Evolutionary conservation across 1,284 basidiomycete species (phyloP).

Genomic region (Erythrobasidium hasegawianum): DNA sequence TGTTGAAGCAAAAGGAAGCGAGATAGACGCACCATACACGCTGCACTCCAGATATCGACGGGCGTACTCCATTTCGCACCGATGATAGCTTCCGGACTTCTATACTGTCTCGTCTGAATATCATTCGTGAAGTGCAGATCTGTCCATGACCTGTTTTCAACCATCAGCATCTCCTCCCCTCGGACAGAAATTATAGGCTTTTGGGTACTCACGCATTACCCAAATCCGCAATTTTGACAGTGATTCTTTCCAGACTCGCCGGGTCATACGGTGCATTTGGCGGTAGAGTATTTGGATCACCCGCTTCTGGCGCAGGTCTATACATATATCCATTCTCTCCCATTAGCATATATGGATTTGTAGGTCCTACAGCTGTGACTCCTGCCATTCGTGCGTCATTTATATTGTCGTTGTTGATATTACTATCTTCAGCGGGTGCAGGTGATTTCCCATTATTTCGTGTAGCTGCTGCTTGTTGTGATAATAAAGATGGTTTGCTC

Average conservation of each 20-base stretch:
- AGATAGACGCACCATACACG: constrained; percentile 77
- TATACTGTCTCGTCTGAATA: constrained; percentile 94
- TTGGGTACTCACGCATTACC: constrained; percentile 50
- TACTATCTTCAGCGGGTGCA: neutral
- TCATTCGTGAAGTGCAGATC: constrained; percentile 93
- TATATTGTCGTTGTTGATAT: too few species aligned
- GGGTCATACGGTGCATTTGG: constrained; percentile 58
- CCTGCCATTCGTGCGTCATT: too few species aligned
- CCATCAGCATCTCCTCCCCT: too few species aligned
- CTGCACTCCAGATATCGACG: constrained; percentile 94
- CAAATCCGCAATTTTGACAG: constrained; percentile 97
- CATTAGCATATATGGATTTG: too few species aligned
- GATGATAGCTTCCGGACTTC: constrained; percentile 94
- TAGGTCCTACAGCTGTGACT: too few species aligned
- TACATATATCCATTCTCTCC: constrained; percentile 33
- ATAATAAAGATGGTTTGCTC: constrained; percentile 48
- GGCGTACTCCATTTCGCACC: constrained; percentile 93
- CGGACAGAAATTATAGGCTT: too few species aligned
- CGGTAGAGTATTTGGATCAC: constrained; percentile 54
- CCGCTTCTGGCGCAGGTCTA: constrained; percentile 53
- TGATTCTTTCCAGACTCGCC: constrained; percentile 71
- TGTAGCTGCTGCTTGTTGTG: constrained; percentile 46
- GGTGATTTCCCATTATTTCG: constrained; percentile 2
- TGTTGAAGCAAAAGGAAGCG: too few species aligned
- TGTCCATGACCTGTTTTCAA: constrained; percentile 63